Conservation (phyloP, 805 yeast species). For the Starmerella tilneyi region DNA sequence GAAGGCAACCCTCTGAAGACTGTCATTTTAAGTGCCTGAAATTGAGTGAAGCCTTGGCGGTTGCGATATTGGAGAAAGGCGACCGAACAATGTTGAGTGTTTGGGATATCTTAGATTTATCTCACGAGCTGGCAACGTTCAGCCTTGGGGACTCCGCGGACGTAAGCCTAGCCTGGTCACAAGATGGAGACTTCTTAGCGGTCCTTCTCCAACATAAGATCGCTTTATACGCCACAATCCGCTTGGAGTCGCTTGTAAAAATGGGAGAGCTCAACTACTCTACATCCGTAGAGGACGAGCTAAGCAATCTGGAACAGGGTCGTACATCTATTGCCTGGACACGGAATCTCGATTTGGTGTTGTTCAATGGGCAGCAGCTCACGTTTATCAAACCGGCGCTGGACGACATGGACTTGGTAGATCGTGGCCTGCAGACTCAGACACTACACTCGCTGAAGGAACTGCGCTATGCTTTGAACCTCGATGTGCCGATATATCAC, state of each 20-base stretch:
- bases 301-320: background rate
- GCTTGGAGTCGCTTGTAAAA: background rate
- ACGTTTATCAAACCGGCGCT: background rate
- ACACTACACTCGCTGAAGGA: no score
- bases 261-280: no score
- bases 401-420: background rate
- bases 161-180: background rate
- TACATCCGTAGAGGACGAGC: no score
- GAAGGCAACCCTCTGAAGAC: no score
- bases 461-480: background rate
- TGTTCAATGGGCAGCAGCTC: conserved; percentile 4
- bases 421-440: no score
- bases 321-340: background rate
- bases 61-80: background rate
- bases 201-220: background rate
- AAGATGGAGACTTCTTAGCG: conserved; percentile 1
- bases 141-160: background rate
- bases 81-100: background rate
- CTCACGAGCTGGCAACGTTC: background rate
- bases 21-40: no score
- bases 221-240: background rate
- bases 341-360: background rate
- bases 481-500: conserved; percentile 69
- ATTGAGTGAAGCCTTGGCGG: background rate
- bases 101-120: background rate